Conservation (phyloP, 169 alveolate genomes). For the Plasmodium vivax region DNA sequence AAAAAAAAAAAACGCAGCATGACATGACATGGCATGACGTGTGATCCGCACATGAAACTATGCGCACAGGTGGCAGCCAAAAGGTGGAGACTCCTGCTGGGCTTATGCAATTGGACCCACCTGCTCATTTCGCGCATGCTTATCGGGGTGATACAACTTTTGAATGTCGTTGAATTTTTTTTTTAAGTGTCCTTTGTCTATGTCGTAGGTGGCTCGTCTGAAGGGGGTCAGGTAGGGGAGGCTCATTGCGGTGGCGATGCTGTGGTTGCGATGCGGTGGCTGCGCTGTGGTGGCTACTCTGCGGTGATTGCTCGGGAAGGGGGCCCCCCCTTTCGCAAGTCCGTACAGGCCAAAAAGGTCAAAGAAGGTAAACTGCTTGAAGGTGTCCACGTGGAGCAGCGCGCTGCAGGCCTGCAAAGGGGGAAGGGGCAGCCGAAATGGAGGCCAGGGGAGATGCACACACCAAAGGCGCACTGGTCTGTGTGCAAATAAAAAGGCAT, state of each 20-base stretch:
- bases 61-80: background rate
- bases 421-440: background rate
- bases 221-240: background rate
- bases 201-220: slow-evolving; percentile 30
- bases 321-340: background rate
- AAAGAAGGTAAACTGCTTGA: slow-evolving; percentile 49
- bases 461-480: background rate
- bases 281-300: background rate
- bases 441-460: background rate
- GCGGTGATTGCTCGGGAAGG: background rate
- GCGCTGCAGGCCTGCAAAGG: slow-evolving; percentile 49
- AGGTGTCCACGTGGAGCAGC: slow-evolving; percentile 27
- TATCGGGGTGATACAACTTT: slow-evolving; percentile 55
- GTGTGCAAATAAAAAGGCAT: background rate
- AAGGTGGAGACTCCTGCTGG: background rate
- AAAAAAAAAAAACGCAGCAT: background rate
- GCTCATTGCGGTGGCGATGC: background rate
- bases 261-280: too few species aligned
- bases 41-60: background rate
- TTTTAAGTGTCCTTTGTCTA: slow-evolving; percentile 47
- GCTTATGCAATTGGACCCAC: background rate
- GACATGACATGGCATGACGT: too few species aligned
- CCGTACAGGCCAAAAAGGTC: slow-evolving; percentile 55
- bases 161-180: slow-evolving; percentile 61
- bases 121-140: slow-evolving; percentile 15